These are phyloP conservation scores for Staphylotrichum tortipilum DNA, from an alignment of 495 filamentous ascomycete genomes.

Conservation along the genomic window DNA sequence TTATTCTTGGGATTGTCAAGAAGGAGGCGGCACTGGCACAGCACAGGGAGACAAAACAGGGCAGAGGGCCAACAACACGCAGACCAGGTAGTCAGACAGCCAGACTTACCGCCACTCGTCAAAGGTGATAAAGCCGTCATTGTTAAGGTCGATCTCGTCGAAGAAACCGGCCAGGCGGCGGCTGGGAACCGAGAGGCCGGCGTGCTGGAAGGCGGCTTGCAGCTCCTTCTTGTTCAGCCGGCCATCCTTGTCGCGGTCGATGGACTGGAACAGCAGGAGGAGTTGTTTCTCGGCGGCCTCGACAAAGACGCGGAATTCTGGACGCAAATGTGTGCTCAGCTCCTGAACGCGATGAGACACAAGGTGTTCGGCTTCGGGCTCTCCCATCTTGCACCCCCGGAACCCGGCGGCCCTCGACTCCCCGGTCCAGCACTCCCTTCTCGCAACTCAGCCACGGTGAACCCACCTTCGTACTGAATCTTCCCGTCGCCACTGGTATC, in stretches of 20 bases:
- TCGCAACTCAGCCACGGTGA: too few species aligned
- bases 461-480: constrained; percentile 77
- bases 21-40: constrained; percentile 1
- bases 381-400: not conserved
- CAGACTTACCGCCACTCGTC: constrained; percentile 89
- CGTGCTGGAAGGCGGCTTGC: constrained; percentile 61
- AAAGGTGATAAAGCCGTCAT: constrained; percentile 81
- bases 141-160: constrained; percentile 76
- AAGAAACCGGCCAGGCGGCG: constrained; percentile 80
- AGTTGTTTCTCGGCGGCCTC: constrained; percentile 76
- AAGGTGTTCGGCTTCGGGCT: not conserved
- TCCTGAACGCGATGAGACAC: not conserved
- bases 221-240: constrained; percentile 84
- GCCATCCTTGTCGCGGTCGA: constrained; percentile 80
- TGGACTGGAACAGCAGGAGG: constrained; percentile 70
- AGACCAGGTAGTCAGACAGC: too few species aligned
- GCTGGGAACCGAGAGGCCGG: constrained; percentile 70
- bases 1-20: not conserved
- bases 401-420: too few species aligned
- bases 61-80: not conserved
- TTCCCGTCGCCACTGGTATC: constrained; percentile 80
- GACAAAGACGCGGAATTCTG: constrained; percentile 86
- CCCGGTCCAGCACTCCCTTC: too few species aligned
- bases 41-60: not conserved
- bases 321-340: constrained; percentile 7